phyloP scores from a whole-genome alignment of 2,329 filamentous ascomycete species.

The Sphaerostilbella broomeana region DNA sequence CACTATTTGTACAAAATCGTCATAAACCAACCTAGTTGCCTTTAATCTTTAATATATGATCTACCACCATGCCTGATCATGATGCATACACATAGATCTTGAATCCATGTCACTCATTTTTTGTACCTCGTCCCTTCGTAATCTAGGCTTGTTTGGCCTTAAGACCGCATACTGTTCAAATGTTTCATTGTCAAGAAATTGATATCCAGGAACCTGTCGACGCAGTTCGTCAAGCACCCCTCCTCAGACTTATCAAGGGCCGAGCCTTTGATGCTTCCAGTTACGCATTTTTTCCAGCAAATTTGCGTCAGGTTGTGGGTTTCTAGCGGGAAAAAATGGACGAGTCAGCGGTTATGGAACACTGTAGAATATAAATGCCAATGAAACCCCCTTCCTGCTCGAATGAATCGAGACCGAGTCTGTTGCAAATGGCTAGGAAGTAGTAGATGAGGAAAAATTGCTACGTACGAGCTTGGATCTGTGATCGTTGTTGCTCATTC shows the following conservation, averaged over 20 bases:
- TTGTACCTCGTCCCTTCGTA: too few relatives aligned
- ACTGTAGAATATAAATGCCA: not conserved
- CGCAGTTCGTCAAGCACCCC: slow-evolving; percentile 82
- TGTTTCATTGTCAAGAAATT: slow-evolving; percentile 81
- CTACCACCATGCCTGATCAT: too few relatives aligned
- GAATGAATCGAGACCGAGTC: too few relatives aligned
- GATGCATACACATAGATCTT: too few relatives aligned
- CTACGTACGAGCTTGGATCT: slow-evolving; percentile 54
- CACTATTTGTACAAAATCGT: not conserved
- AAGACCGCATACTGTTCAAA: slow-evolving; percentile 55
- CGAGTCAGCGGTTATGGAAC: slow-evolving; percentile 5
- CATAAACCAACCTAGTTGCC: too few relatives aligned
- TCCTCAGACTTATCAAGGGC: slow-evolving; percentile 74
- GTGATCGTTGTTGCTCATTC: slow-evolving; percentile 80
- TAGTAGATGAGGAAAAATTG: too few relatives aligned
- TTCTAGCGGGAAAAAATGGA: slow-evolving; percentile 29
- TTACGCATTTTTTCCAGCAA: slow-evolving; percentile 94
- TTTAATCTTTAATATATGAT: too few relatives aligned
- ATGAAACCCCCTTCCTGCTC: too few relatives aligned
- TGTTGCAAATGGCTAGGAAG: too few relatives aligned
- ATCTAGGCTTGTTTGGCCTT: too few relatives aligned
- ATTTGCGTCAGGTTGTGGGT: slow-evolving; percentile 57
- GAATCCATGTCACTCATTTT: too few relatives aligned
- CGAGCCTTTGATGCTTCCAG: slow-evolving; percentile 61
- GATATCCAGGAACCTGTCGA: slow-evolving; percentile 87